Evolutionary conservation across 1,139 yeast species (phyloP).

Genomic region (Hyphopichia wangnamkhiaoensis): DNA sequence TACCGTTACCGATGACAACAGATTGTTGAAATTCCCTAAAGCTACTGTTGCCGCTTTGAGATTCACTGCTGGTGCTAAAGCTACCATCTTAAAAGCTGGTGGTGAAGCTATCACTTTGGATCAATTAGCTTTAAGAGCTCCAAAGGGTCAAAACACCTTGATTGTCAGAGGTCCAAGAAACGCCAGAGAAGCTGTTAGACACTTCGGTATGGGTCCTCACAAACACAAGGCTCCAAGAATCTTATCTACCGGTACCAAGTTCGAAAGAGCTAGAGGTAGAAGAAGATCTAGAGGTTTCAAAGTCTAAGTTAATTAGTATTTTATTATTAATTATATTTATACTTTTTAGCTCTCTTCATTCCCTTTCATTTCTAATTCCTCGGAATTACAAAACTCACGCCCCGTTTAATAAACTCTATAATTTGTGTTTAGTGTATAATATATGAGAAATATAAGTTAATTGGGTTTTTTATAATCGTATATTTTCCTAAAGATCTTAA

Average conservation of each 20-base stretch:
- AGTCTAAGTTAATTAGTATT: constrained; percentile 66
- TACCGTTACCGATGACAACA: constrained; percentile 97
- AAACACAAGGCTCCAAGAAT: constrained; percentile 99
- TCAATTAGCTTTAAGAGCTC: constrained; percentile 98
- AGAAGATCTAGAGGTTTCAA: constrained; percentile 99
- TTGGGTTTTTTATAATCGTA: constrained; percentile 6
- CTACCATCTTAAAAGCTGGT: constrained; percentile 96
- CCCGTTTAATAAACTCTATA: constrained; percentile 11
- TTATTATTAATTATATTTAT: neutral
- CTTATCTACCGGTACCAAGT: constrained; percentile 96
- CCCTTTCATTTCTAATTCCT: constrained; percentile 8
- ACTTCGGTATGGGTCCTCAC: constrained; percentile 99
- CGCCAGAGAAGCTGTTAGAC: constrained; percentile 99
- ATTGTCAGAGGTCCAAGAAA: constrained; percentile 98
- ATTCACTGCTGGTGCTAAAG: constrained; percentile 99
- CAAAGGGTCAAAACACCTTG: constrained; percentile 98
- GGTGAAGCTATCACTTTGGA: constrained; percentile 99
- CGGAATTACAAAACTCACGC: neutral
- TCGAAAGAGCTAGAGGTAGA: constrained; percentile 99
- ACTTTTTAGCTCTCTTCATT: neutral
- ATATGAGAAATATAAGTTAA: constrained; percentile 8
- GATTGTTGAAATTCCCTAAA: constrained; percentile 93
- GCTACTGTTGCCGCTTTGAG: constrained; percentile 98
- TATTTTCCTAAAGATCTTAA: no score
- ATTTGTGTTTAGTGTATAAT: constrained; percentile 17